Evolutionary conservation across 345 rosid genomes (phyloP).

Genomic region (Aquilaria yunnanensis): DNA sequence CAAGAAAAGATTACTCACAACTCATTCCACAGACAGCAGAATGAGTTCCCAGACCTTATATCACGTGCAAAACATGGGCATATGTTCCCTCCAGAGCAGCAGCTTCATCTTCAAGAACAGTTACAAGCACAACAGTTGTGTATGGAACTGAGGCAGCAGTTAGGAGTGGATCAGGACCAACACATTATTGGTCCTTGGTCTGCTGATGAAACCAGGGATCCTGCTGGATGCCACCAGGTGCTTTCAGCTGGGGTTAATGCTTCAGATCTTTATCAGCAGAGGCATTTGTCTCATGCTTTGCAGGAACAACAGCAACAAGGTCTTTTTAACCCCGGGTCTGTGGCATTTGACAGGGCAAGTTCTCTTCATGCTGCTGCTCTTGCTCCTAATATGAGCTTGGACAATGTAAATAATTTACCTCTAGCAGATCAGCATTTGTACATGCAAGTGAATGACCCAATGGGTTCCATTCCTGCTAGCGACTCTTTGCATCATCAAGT

Average conservation of each 20-base stretch:
- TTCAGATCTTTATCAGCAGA: constrained; percentile 25
- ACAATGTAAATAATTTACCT: constrained; percentile 19
- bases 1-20: constrained; percentile 27
- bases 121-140: constrained; percentile 31
- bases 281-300: constrained; percentile 19
- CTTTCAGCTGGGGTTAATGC: constrained; percentile 23
- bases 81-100: constrained; percentile 25
- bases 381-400: constrained; percentile 20
- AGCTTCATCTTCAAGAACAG: constrained; percentile 27
- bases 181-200: constrained; percentile 14
- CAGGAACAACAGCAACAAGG: constrained; percentile 25
- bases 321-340: constrained; percentile 22
- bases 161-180: constrained; percentile 28
- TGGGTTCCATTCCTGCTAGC: constrained; percentile 19
- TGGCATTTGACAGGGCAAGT: constrained; percentile 18
- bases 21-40: constrained; percentile 21
- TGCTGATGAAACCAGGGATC: constrained; percentile 23
- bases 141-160: constrained; percentile 25
- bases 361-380: constrained; percentile 16
- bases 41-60: constrained; percentile 25
- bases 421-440: constrained; percentile 13
- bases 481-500: constrained; percentile 12
- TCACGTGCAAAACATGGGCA: constrained; percentile 26
- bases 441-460: constrained; percentile 17
- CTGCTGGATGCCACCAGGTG: constrained; percentile 13